Conservation (phyloP, 2,329 filamentous ascomycete species). For the Cladosporium sp. region DNA sequence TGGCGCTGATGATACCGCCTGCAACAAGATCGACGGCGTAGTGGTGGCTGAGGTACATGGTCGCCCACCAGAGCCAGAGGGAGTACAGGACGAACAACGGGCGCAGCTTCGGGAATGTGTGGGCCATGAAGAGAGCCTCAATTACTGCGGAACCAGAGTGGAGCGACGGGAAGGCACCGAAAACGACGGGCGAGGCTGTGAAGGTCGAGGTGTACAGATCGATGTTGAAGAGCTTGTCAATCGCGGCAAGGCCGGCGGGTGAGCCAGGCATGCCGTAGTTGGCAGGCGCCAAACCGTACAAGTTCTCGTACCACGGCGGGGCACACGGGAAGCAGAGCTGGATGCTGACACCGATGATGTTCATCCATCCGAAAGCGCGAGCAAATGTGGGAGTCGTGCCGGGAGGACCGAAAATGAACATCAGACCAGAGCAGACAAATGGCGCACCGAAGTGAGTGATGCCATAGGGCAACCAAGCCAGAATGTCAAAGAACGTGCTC, state of each 20-base stretch:
- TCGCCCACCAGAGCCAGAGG: conserved; percentile 96
- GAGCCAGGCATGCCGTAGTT: conserved; percentile 90
- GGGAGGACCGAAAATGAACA: conserved; percentile 88
- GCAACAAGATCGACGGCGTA: conserved; percentile 92
- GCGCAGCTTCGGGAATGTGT: conserved; percentile 82
- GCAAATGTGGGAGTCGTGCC: conserved; percentile 83
- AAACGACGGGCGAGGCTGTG: conserved; percentile 84
- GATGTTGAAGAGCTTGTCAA: conserved; percentile 86
- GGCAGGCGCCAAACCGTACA: conserved; percentile 84
- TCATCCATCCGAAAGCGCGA: conserved; percentile 88
- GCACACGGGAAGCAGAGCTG: conserved; percentile 92
- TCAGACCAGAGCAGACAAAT: conserved; percentile 71
- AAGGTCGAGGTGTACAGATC: conserved; percentile 94
- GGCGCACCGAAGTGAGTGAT: conserved; percentile 87
- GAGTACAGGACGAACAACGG: conserved; percentile 80
- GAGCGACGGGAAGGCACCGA: conserved; percentile 91
- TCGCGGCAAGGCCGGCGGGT: conserved; percentile 82
- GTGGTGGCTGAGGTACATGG: conserved; percentile 97
- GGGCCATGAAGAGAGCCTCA: conserved; percentile 88
- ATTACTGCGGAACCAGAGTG: conserved; percentile 88
- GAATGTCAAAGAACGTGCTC: conserved; percentile 75
- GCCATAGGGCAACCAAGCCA: conserved; percentile 93
- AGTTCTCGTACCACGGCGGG: conserved; percentile 94
- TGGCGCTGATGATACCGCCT: conserved; percentile 64
- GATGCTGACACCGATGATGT: conserved; percentile 80